Percentiles rank a stretch among this genome's conserved stretches.
Evolutionary conservation across 768 basidiomycete species (phyloP).

Genomic region (Trichaptum fuscoviolaceum): DNA sequence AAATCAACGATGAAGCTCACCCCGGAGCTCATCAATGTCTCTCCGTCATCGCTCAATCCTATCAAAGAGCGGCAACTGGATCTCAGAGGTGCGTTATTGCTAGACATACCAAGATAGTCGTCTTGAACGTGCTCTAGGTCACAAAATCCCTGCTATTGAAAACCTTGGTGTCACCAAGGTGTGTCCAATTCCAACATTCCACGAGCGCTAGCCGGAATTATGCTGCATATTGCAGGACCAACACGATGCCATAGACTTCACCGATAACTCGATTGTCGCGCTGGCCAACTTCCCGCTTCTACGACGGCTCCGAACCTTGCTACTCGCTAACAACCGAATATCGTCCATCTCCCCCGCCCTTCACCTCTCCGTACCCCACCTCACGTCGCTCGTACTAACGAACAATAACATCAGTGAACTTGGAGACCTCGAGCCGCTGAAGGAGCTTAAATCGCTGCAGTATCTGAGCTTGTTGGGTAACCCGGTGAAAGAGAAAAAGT

Average conservation of each 20-base stretch:
- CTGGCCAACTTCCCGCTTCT: conserved; percentile 86
- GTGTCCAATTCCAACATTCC: conserved; percentile 24
- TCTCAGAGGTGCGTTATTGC: conserved; percentile 63
- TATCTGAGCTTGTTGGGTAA: conserved; percentile 77
- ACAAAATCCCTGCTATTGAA: conserved; percentile 94
- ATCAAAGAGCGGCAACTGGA: conserved; percentile 89
- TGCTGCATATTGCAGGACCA: conserved; percentile 56
- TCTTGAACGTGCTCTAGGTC: conserved; percentile 44
- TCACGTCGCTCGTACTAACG: conserved; percentile 76
- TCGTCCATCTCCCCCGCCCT: conserved; percentile 76
- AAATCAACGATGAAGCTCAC: conserved; percentile 78
- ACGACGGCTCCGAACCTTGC: conserved; percentile 75
- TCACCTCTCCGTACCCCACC: conserved; percentile 78
- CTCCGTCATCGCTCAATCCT: conserved; percentile 71
- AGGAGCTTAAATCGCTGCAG: conserved; percentile 67
- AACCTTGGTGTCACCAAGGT: conserved; percentile 92
- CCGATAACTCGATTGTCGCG: conserved; percentile 80
- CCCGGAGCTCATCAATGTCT: conserved; percentile 85
- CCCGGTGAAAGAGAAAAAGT: conserved; percentile 86
- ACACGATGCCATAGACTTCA: conserved; percentile 90
- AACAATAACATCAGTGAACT: conserved; percentile 78
- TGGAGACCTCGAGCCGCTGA: conserved; percentile 81
- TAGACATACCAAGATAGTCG: conserved; percentile 16
- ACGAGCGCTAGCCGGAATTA: conserved; percentile 15
- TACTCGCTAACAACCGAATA: conserved; percentile 89